Conservation (phyloP, 1,284 basidiomycete species). For the Xerocomus amazonicus region DNA sequence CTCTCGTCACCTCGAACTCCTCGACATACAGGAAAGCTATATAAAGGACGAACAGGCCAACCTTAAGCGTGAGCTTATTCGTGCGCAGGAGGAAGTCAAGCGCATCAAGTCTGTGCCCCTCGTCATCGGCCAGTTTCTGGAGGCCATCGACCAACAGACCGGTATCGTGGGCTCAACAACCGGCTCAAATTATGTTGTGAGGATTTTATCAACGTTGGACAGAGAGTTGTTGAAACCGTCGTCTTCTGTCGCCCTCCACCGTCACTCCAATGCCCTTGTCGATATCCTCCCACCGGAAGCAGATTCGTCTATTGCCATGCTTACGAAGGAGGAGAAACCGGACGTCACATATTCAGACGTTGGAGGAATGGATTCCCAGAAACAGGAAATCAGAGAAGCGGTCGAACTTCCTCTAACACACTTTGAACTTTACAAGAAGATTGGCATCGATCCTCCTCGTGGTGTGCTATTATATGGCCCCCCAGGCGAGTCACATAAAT, state of each 20-base stretch:
- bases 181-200: conserved; percentile 97
- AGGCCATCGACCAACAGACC: conserved; percentile 97
- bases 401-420: conserved; percentile 98
- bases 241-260: conserved; percentile 94
- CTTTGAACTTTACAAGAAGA: conserved; percentile 98
- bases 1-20: conserved; percentile 87
- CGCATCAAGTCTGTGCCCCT: conserved; percentile 98
- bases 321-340: conserved; percentile 90
- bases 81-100: conserved; percentile 99
- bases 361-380: conserved; percentile 97
- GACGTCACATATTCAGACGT: conserved; percentile 90
- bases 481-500: conserved; percentile 48
- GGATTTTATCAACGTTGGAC: conserved; percentile 96
- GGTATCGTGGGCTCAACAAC: conserved; percentile 98
- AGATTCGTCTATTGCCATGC: conserved; percentile 95
- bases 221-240: conserved; percentile 97
- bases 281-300: conserved; percentile 99
- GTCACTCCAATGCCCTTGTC: conserved; percentile 98
- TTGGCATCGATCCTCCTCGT: conserved; percentile 96
- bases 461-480: conserved; percentile 84
- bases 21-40: conserved; percentile 95
- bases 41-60: conserved; percentile 99
- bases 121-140: conserved; percentile 99
- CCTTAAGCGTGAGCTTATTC: conserved; percentile 94
- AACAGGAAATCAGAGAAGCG: conserved; percentile 98